Base-by-base conservation (phyloP, 352 stramenopile genomes). In the Phytophthora sojae region DNA sequence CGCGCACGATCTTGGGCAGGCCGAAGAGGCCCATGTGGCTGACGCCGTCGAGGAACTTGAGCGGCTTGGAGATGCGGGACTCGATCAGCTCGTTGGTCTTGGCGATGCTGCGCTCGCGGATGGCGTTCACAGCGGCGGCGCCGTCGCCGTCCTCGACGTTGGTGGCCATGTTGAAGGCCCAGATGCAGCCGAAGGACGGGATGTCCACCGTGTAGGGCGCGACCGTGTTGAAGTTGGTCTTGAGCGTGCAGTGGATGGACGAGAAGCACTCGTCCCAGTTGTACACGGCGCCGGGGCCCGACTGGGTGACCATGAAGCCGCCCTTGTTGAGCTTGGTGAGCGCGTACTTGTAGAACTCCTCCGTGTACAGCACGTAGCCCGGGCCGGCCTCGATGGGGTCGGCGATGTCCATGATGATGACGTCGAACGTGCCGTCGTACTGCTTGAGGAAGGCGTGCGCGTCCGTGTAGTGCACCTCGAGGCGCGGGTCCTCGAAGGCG, bases 351-450 rank as follows among this genome's bases (percentile, higher is more conserved):
- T 99, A 99, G 77, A 99, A 98, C 71, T 92, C 85, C 54, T 89
- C 83, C 26, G 81, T 90, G 76, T 91, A 92, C 5, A 93, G 78
- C 71, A 93, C 86, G 75, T 98, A 97, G 21, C 94, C 96, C 26
- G 96, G 97, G 47, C 97, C 97, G 35, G 94, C 96, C 76, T 98
- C 95, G 60, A 98, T 97, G 47, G 92, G 91, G 79, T 98, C 92
- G 26, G 89, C 92, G 65, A 99, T 98, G 76, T 99, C 97, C 89
- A 99, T 98, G 80, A 98, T 97, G 64, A 99, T 97, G 14, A 98
- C 92, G 73, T 99, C 96, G 64, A 95, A 92, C 35, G 78, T 90
- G 69, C 81, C 82, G 30, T 89, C 83, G 73, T 94, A 91, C 69
- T 91, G 64, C 73, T 94, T 92, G 51, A 98, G 80, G 69, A 97